Evolutionary conservation across 73 alveolate genomes (phyloP), one percentile per base, ranked within the genome.

Genomic region (Vitrella brassicaformis): DNA sequence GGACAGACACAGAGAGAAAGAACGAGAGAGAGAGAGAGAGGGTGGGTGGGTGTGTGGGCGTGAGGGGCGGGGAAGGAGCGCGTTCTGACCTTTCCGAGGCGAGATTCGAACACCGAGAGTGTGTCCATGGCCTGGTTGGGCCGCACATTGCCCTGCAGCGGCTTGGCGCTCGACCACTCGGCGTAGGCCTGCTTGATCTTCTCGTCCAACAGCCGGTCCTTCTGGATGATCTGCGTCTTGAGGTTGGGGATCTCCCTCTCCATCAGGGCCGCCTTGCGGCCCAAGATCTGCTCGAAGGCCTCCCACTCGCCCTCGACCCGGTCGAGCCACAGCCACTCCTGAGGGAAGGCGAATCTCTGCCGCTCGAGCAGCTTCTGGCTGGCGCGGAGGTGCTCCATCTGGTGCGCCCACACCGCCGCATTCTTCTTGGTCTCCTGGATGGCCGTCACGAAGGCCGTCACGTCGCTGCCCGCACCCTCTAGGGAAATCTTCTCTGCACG

Each of bases 261-360:
- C 66, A 78, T 29, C 22, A 75, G 45, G 56, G 30, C 26, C 27
- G 1, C 28, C 28, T 56, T 71, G 14, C 78, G 22, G 39, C 31
- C 31, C 68, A 78, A 31, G 68, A 78, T 78, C 31, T 78, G 84
- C 56, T 70, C 78, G 69, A 78, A 78, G 8, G 84, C 81, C 47
- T 69, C 81, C 99, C 99, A 95, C 72, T 94, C 99, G 4, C 98
- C 94, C 74, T 92, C 97, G 25, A 95, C 86, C 73, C 81, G 90
- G 78, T 95, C 99, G 75, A 95, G 83, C 78, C 88, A 86, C 67
- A 90, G 87, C 91, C 94, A 92, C 71, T 92, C 98, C 28, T 79
- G 68, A 64, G 94, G 92, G 81, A 88, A 90, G 80, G 84, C 88
- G 72, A 80, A 92, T 70, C 97, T 84, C 81, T 94, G 93, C 47